Evolutionary conservation across 2,329 filamentous ascomycete species (phyloP).

Genomic region (Colletotrichum spinosum): DNA sequence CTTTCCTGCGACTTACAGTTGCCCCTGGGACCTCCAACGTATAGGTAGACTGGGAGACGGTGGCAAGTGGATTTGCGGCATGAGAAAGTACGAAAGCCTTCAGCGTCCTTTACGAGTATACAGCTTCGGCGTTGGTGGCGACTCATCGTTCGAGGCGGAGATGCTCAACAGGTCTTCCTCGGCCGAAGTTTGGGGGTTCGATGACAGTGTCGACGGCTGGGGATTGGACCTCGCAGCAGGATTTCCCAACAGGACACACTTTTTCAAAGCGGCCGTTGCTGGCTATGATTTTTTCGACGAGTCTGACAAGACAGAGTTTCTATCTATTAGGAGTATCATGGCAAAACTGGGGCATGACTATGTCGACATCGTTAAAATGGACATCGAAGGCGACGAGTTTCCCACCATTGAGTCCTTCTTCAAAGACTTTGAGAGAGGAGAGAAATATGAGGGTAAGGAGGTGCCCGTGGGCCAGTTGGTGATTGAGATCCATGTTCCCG

Average conservation of each 20-base stretch:
- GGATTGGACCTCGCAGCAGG: constrained; percentile 16
- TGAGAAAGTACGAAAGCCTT: constrained; percentile 46
- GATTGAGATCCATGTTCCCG: constrained; percentile 27
- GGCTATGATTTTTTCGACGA: constrained; percentile 4
- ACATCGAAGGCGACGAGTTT: constrained; percentile 51
- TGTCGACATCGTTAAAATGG: constrained; percentile 53
- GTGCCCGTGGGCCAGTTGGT: constrained; percentile 34
- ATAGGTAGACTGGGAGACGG: constrained; percentile 52
- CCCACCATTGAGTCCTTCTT: constrained; percentile 34
- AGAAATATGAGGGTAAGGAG: neutral
- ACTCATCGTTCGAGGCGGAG: constrained; percentile 51
- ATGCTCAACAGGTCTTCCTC: constrained; percentile 39
- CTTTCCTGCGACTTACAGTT: constrained; percentile 50
- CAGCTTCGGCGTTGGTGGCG: constrained; percentile 49
- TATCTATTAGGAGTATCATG: constrained; percentile 48
- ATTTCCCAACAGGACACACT: neutral
- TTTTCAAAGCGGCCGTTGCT: neutral
- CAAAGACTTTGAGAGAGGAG: constrained; percentile 3
- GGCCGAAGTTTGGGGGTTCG: constrained; percentile 52
- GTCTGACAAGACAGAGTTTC: constrained; percentile 38
- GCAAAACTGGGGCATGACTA: constrained; percentile 48
- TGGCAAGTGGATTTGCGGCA: constrained; percentile 55
- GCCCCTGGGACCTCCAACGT: constrained; percentile 52
- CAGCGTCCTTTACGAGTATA: constrained; percentile 46
- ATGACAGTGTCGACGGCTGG: constrained; percentile 49